Base-by-base conservation (phyloP, 495 filamentous ascomycete genomes). In the Recurvomyces mirabilis region DNA sequence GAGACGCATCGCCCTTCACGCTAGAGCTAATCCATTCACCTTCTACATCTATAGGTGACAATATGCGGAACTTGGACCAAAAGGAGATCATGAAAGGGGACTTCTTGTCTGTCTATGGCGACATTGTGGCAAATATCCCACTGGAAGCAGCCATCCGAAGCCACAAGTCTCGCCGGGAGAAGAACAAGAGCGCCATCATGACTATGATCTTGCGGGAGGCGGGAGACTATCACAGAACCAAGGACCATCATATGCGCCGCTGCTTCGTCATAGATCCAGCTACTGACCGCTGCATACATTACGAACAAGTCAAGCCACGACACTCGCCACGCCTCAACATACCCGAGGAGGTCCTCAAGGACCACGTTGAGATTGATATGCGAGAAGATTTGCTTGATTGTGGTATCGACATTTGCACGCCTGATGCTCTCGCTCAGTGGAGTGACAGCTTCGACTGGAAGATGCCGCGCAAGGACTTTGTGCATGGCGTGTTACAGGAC, bases 401-500 rank as follows among this genome's bases (percentile, higher is more conserved):
- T 55, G 84, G 80, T 42, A 89, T 99, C 59, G 91, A 99, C 57
- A 96, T 99, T 49, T 99, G 93, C 62, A 94, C 93, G 0, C 87
- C 88, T 0, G 91, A 96, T 54, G 86, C 94, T 15, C 70, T 96
- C 33, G 87, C 87, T 22, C 65, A 94, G 46, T 99, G 91, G 85
- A 87, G 86, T 5, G 91, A 99, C 58, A 93, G 86, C 58, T 99
- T 99, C 61, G 91, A 99, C 64, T 95, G 91, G 64, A 82, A 94
- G 56, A 69, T 82, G 3, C 83, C 91, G 6, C 76, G 91, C 42
- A 79, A 79, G 51, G 85, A 93, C 55, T 96, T 93, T 54, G 60
- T 99, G 20, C 79, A 84, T 51, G 86, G 87, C 46, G 85, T 96
- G 13, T 68, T 99, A 18, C 95, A 94, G 63, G 91, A 99, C 56